Evolutionary conservation across 2,329 filamentous ascomycete genomes (phyloP), one percentile per base, ranked within the genome.

Genomic region (Trichophyton simii): DNA sequence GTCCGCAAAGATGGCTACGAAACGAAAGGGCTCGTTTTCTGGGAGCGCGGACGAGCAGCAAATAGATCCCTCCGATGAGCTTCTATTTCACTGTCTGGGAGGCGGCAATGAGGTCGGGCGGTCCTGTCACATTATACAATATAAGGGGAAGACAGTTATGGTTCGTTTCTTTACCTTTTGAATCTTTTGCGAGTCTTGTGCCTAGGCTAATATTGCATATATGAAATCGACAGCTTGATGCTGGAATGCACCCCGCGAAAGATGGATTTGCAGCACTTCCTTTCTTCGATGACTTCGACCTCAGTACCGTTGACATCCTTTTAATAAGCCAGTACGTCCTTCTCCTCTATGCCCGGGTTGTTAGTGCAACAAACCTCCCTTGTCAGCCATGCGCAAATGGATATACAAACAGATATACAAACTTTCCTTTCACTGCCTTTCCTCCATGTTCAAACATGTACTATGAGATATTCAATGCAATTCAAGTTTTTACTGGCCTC

Each of bases 91-190:
- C 60, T 95, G 90, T 69, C 79, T 99, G 42, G 94, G 94, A 64
- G 94, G 94, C 64, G 94, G 94, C 67, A 97, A 96, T 74, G 94
- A 99, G 76, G 94, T 99, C 64, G 94, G 94, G 60, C 83, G 94
- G 66, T 97, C 94, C 66, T 97, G 94, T 75, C 94, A 99, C 73
- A 96, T 99, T 68, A 86, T 99, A 63, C 91, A 97, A 71, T 99
- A 99, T 82, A 99, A 97, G 77, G 94, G 94, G 64, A 99, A 99
- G 76, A 97, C 92, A 4, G 90, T 99, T 67, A 99, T 99, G 94
- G 91, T 95, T 79, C 67, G 84, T 72, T 25, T 59, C 15, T 44
- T 18, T 18, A n/a, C 7, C 13, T 44, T 44, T 1, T 11, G 34
- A 13, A 4, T 44, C 41, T n/a, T 44, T 44, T n/a, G n/a, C n/a